Evolutionary conservation across 2,329 filamentous ascomycete species (phyloP), one percentile per base, ranked within the genome.

Genomic region (Aureobasidium musti): DNA sequence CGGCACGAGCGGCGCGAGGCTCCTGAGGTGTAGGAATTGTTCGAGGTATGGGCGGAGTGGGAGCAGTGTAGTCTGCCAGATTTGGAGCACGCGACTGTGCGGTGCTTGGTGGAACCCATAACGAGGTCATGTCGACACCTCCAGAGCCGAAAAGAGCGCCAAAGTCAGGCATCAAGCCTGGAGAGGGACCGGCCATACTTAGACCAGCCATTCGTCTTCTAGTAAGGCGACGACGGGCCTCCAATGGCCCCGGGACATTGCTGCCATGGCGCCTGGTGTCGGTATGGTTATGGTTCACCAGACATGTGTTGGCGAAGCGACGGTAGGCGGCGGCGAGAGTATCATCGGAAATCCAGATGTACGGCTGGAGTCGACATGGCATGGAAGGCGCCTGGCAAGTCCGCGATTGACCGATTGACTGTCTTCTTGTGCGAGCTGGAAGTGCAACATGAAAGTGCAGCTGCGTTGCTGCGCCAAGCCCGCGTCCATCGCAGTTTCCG

Each of bases 241-340:
- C 86, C 77, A 88, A 78, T 72, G 86, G 86, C 2, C 86, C 86
- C 13, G 86, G 86, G 3, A 87, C 83, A 69, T 81, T 81, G 78
- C 86, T 87, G 70, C 84, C 85, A 82, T 86, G 79, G 69, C 86
- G 82, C 72, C 76, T 76, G 69, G 80, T 63, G 19, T 50, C 23
- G n/a, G 39, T 63, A 45, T 49, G 56, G 49, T 2, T 60, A 53
- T 35, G 47, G 79, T 67, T 81, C 47, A 76, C 73, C 69, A 77
- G 79, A 67, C 76, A 76, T 68, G 79, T 80, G 52, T 79, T 81
- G 63, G 79, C 77, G 75, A 86, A 86, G 28, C 81, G 80, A 68
- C 76, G 70, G 70, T 87, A 84, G 2, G 82, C 82, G 63, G 77
- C 75, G 28, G 78, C 75, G 17, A 89, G 80, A 28, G 84, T 70